These are phyloP conservation scores for Alternaria brassicae DNA, from an alignment of 2,329 filamentous ascomycete genomes.

Conservation along the genomic window DNA sequence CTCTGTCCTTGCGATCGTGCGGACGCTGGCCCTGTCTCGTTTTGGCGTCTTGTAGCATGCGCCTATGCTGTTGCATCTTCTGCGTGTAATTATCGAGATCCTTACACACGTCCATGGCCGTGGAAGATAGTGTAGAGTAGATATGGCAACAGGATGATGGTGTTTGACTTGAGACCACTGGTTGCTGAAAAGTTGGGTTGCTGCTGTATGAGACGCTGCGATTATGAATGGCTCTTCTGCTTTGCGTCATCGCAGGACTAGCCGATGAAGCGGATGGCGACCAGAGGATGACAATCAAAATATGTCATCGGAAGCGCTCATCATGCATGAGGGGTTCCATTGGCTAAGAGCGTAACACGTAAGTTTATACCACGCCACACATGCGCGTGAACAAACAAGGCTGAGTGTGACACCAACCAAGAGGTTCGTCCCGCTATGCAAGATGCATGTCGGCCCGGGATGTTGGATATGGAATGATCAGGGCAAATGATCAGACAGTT, in stretches of 20 bases:
- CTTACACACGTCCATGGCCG: constrained; percentile 1
- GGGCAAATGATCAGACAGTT: not conserved
- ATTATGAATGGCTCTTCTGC: not conserved
- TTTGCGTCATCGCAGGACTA: not conserved
- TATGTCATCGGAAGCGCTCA: not conserved
- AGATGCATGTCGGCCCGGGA: not conserved
- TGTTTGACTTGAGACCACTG: not conserved
- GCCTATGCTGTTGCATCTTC: constrained; percentile 7
- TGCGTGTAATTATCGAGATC: not conserved
- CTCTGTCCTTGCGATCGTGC: constrained; percentile 18
- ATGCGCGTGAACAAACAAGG: not conserved
- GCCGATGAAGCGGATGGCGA: not conserved
- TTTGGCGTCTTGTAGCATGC: constrained; percentile 14
- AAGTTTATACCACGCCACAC: not conserved
- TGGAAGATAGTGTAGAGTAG: not conserved
- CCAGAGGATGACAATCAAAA: not conserved
- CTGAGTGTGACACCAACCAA: not conserved
- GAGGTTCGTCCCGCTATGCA: not conserved
- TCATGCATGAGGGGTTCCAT: not conserved
- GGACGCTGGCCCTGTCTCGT: constrained; percentile 18
- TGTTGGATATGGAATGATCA: too few species aligned
- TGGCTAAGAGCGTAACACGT: not conserved
- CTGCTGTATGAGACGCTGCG: not conserved
- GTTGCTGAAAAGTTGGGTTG: not conserved
- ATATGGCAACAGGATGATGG: not conserved